Percentiles rank a stretch among this genome's conserved stretches.
These are phyloP conservation scores for Cyberlindnera galapagoensis DNA, from an alignment of 805 yeast species.

Conservation along the genomic window DNA sequence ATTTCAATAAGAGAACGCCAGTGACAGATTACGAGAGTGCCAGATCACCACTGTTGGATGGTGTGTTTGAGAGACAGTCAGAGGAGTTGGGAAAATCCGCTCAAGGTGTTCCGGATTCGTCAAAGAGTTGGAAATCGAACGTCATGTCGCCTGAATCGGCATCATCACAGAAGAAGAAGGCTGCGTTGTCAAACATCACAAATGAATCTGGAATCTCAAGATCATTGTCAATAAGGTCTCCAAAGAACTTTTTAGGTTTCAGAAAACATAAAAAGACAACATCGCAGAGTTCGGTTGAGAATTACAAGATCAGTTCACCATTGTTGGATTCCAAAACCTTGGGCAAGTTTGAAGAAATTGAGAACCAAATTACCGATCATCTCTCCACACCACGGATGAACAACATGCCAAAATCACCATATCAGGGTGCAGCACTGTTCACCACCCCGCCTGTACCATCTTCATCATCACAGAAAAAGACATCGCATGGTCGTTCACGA, in stretches of 20 bases:
- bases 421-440: slow-evolving; percentile 21
- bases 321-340: slow-evolving; percentile 6
- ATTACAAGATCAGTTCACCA: slow-evolving; percentile 22
- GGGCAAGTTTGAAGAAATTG: slow-evolving; percentile 5
- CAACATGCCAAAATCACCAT: slow-evolving; percentile 11
- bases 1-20: slow-evolving; percentile 4
- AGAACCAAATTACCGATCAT: slow-evolving; percentile 1
- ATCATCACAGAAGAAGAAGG: slow-evolving; percentile 9
- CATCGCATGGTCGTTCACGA: slow-evolving; percentile 14
- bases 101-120: slow-evolving; percentile 7
- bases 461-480: slow-evolving; percentile 4
- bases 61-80: too few species aligned
- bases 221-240: slow-evolving; percentile 21
- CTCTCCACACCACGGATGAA: slow-evolving; percentile 10
- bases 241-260: slow-evolving; percentile 21
- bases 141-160: slow-evolving; percentile 12
- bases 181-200: slow-evolving; percentile 1
- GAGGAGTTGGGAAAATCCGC: too few species aligned
- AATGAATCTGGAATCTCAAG: slow-evolving; percentile 6
- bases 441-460: slow-evolving; percentile 24
- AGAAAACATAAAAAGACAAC: slow-evolving; percentile 22
- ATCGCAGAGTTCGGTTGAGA: slow-evolving; percentile 20
- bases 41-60: too few species aligned
- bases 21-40: too few species aligned
- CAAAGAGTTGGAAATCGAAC: slow-evolving; percentile 6